phyloP scores from a whole-genome alignment of 768 basidiomycete species.

The Strobilomyces echinocephalus region DNA sequence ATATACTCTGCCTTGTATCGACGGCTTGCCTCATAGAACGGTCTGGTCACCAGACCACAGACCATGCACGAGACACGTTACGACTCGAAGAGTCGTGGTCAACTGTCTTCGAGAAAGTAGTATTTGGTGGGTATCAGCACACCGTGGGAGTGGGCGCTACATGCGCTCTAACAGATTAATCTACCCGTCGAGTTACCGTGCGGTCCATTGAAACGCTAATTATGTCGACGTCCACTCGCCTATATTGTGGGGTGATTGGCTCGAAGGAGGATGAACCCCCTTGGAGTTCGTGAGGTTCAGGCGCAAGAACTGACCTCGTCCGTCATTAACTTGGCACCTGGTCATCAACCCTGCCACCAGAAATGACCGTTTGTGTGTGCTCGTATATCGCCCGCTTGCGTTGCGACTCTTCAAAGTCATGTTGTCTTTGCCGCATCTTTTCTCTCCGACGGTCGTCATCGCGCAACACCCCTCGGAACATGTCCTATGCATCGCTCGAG shows the following conservation, averaged over 20 bases:
- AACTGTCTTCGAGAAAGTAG: too few species aligned
- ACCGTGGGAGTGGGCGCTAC: background rate
- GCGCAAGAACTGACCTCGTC: conserved; percentile 2
- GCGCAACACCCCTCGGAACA: conserved; percentile 86
- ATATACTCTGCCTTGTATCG: too few species aligned
- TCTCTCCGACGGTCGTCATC: conserved; percentile 79
- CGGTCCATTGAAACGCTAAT: conserved; percentile 3
- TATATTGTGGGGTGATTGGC: background rate
- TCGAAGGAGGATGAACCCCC: background rate
- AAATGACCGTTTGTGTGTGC: conserved; percentile 36
- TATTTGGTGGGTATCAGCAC: conserved; percentile 9
- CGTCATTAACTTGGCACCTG: background rate
- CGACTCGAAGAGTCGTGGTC: too few species aligned
- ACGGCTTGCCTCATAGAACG: too few species aligned
- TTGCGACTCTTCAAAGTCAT: conserved; percentile 55
- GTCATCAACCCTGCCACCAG: conserved; percentile 15
- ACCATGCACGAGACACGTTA: too few species aligned
- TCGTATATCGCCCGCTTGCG: conserved; percentile 67
- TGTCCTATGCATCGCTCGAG: conserved; percentile 48
- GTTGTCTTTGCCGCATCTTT: conserved; percentile 65
- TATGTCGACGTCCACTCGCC: background rate
- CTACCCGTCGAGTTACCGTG: background rate
- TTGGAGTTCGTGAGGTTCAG: background rate
- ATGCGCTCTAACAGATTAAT: conserved; percentile 16
- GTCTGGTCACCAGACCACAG: too few species aligned